Evolutionary conservation across 164 flowering plant species (phyloP).

Genomic region (Vitis riparia): DNA sequence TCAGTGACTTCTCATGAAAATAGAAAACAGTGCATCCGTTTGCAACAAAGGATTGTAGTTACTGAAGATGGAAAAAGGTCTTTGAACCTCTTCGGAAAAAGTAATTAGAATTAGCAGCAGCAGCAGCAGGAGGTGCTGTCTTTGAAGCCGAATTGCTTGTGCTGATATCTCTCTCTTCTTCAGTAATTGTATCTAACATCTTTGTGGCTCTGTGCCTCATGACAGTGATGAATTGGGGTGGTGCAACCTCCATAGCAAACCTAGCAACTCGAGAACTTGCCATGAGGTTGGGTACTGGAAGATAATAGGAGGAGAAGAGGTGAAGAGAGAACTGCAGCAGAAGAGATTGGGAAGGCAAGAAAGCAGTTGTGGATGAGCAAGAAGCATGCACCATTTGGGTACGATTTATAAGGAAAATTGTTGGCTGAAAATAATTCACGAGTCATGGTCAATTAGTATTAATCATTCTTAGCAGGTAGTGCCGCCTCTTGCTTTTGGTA

Average conservation of each 20-base stretch:
- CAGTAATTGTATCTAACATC: conserved; percentile 53
- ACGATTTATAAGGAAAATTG: conserved; percentile 15
- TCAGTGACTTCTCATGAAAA: too few relatives aligned
- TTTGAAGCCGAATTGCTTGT: conserved; percentile 6
- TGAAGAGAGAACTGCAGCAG: background rate
- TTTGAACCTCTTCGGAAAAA: conserved; percentile 16
- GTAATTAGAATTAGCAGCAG: conserved; percentile 9
- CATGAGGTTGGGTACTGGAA: conserved; percentile 16
- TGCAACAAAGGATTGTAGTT: conserved; percentile 1
- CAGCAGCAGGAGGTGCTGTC: background rate
- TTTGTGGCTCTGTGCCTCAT: conserved; percentile 42
- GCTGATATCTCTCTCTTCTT: conserved; percentile 42
- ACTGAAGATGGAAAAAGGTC: conserved; percentile 23
- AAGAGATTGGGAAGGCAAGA: background rate
- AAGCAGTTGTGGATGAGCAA: conserved; percentile 5
- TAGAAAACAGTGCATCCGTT: background rate
- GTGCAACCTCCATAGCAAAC: conserved; percentile 53
- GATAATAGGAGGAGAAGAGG: background rate
- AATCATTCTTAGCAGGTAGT: conserved; percentile 15
- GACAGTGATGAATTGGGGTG: conserved; percentile 44
- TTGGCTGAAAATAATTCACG: conserved; percentile 17
- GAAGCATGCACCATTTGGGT: background rate
- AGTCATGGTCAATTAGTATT: conserved; percentile 4
- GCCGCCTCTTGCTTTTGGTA: conserved; percentile 31
- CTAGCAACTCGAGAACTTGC: conserved; percentile 42